Conservation (phyloP, 2,329 filamentous ascomycete genomes). For the Penicillium decumbens region DNA sequence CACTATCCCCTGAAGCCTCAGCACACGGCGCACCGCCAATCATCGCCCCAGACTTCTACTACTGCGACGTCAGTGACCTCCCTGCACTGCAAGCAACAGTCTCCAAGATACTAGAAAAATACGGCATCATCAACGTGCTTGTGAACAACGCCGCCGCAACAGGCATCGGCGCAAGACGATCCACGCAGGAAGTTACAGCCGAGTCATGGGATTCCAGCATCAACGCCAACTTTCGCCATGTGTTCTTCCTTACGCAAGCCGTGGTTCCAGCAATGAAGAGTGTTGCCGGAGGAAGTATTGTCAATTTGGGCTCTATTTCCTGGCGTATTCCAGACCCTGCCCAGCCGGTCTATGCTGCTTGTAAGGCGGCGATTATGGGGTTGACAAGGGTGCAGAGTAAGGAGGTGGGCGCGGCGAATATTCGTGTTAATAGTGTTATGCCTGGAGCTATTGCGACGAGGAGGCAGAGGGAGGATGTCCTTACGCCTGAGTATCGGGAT, state of each 20-base stretch:
- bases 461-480: slow-evolving; percentile 43
- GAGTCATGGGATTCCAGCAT: slow-evolving; percentile 45
- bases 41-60: slow-evolving; percentile 36
- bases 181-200: slow-evolving; percentile 33
- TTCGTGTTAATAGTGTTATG: slow-evolving; percentile 50
- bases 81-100: slow-evolving; percentile 25
- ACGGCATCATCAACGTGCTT: slow-evolving; percentile 30
- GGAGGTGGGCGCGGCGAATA: slow-evolving; percentile 36
- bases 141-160: slow-evolving; percentile 37
- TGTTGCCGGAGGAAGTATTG: slow-evolving; percentile 33
- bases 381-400: slow-evolving; percentile 38
- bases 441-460: slow-evolving; percentile 48
- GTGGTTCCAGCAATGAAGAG: slow-evolving; percentile 35
- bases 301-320: slow-evolving; percentile 42
- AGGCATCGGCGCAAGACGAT: slow-evolving; percentile 12
- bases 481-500: slow-evolving; percentile 40
- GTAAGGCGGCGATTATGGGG: slow-evolving; percentile 40
- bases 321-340: slow-evolving; percentile 34
- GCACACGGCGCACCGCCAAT: neutral
- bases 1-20: neutral
- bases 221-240: slow-evolving; percentile 45
- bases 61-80: slow-evolving; percentile 44
- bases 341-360: slow-evolving; percentile 37
- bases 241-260: slow-evolving; percentile 43
- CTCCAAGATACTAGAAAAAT: slow-evolving; percentile 27